A percentile compares a stretch with the other conserved stretches of the same genome.
phyloP scores from a whole-genome alignment of 1,284 basidiomycete species.

The Moniliophthora roreri region DNA sequence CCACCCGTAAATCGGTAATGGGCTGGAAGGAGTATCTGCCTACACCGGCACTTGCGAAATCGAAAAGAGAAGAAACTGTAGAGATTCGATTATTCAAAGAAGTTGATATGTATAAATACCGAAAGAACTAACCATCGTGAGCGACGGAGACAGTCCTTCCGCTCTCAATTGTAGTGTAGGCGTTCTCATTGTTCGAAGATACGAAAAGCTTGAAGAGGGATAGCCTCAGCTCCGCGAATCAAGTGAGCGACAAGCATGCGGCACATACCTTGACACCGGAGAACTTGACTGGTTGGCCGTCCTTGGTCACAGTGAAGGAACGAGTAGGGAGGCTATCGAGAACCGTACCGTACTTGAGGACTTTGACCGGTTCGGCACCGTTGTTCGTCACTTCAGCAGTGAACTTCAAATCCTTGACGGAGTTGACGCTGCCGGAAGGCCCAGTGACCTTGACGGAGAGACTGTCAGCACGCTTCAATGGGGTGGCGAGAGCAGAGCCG shows the following conservation, averaged over 20 bases:
- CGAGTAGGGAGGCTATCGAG: conserved; percentile 43
- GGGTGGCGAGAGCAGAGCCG: conserved; percentile 27
- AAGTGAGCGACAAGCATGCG: too few species aligned
- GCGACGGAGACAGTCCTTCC: conserved; percentile 37
- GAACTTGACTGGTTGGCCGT: conserved; percentile 36
- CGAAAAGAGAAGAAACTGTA: conserved; percentile 13
- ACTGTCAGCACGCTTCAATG: conserved; percentile 28
- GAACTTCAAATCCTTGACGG: conserved; percentile 39
- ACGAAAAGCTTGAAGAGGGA: conserved; percentile 29
- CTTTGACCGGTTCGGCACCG: conserved; percentile 35
- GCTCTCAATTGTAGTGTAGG: conserved; percentile 39
- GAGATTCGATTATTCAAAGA: background rate
- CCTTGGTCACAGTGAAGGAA: conserved; percentile 43
- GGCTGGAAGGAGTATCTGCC: conserved; percentile 16
- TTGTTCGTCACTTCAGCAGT: conserved; percentile 39
- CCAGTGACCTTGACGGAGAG: conserved; percentile 32
- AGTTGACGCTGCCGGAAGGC: conserved; percentile 30
- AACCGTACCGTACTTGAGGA: conserved; percentile 43
- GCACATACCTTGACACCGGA: conserved; percentile 38
- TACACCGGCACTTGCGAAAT: conserved; percentile 14
- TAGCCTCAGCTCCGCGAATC: background rate
- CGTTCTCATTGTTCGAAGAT: conserved; percentile 36
- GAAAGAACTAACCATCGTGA: conserved; percentile 32
- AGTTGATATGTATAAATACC: background rate
- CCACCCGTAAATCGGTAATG: conserved; percentile 14